Percentiles rank a stretch among this genome's conserved stretches.
Evolutionary conservation across 371 early-diverging fungal species (phyloP).

Genomic region (Mortierella sp.): DNA sequence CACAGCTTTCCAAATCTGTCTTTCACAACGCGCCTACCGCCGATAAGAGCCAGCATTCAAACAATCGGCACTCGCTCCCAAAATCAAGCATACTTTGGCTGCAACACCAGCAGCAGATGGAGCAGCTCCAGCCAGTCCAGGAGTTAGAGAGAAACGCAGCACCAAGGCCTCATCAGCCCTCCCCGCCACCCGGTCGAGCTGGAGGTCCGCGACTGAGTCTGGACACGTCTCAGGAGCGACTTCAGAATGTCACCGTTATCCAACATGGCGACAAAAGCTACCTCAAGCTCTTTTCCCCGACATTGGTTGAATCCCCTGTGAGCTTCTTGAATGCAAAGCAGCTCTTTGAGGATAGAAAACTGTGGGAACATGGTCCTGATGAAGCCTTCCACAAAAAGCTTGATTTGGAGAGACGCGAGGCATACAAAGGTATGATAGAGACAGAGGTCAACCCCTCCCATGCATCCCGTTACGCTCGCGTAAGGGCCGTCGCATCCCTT

Average conservation of each 20-base stretch:
- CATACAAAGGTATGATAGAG: slow-evolving; percentile 41
- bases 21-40: neutral
- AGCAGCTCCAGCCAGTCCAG: slow-evolving; percentile 8
- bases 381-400: slow-evolving; percentile 36
- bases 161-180: slow-evolving; percentile 3
- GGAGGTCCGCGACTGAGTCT: slow-evolving; percentile 36
- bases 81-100: slow-evolving; percentile 27
- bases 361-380: slow-evolving; percentile 51
- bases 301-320: slow-evolving; percentile 46
- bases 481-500: neutral
- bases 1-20: neutral
- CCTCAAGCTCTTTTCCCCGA: slow-evolving; percentile 42
- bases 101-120: slow-evolving; percentile 38
- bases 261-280: slow-evolving; percentile 32
- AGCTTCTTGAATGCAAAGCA: slow-evolving; percentile 36
- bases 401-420: slow-evolving; percentile 32
- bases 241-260: slow-evolving; percentile 27
- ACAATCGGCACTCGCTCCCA: slow-evolving; percentile 38
- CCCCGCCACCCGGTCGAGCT: slow-evolving; percentile 8
- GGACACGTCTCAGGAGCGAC: slow-evolving; percentile 42
- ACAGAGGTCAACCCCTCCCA: neutral
- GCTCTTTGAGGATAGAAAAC: slow-evolving; percentile 27
- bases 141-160: slow-evolving; percentile 1
- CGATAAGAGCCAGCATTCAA: slow-evolving; percentile 11
- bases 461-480: neutral